phyloP scores from a whole-genome alignment of 2,329 filamentous ascomycete species.

The Trichothecium roseum region DNA sequence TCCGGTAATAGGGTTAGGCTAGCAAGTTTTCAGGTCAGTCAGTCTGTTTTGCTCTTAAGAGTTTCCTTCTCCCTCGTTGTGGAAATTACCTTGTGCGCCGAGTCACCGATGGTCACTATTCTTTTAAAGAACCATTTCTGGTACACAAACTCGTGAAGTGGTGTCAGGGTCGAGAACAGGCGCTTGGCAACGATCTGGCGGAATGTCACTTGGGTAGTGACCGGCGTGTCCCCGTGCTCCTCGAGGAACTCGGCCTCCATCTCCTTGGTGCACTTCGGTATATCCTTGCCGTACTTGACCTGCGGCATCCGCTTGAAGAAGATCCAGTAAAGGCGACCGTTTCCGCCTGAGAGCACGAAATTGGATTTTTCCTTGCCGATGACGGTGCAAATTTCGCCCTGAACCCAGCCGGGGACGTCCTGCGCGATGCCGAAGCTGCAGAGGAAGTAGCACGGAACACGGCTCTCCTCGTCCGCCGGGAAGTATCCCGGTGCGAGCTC shows the following conservation, averaged over 20 bases:
- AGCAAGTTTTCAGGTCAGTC: no score
- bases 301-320: constrained; percentile 18
- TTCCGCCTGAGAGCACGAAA: constrained; percentile 18
- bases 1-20: constrained; percentile 13
- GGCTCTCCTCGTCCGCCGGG: constrained; percentile 8
- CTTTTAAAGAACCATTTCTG: constrained; percentile 21
- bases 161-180: constrained; percentile 16
- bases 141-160: constrained; percentile 20
- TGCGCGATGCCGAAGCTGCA: constrained; percentile 28
- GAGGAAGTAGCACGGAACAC: constrained; percentile 14
- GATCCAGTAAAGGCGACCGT: constrained; percentile 23
- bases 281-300: constrained; percentile 16
- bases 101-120: constrained; percentile 20
- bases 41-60: no score
- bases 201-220: constrained; percentile 15
- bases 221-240: constrained; percentile 9
- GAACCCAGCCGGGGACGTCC: constrained; percentile 11
- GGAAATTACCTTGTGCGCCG: constrained; percentile 19
- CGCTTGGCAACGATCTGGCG: constrained; percentile 16
- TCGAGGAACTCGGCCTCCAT: constrained; percentile 18
- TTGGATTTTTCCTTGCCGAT: constrained; percentile 13
- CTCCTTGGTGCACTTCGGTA: constrained; percentile 19
- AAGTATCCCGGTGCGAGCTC: constrained; percentile 13
- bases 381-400: constrained; percentile 9
- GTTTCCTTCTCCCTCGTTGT: no score